Conservation (phyloP, 1,139 yeast species). For the Schwanniomyces etchellsii region DNA sequence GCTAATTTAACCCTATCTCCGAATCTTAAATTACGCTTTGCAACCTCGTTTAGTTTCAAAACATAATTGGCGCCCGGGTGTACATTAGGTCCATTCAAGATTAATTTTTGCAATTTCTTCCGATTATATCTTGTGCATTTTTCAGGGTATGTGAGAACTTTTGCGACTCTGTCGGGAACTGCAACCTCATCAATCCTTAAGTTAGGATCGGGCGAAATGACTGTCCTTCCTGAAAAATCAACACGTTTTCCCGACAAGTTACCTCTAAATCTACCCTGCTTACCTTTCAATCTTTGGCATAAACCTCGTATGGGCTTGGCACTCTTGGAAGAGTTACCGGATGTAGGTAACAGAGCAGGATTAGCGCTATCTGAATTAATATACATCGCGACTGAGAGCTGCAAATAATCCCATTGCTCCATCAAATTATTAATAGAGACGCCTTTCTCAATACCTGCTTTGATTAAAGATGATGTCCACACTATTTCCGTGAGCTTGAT, state of each 20-base stretch:
- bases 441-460: constrained; percentile 94
- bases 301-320: constrained; percentile 91
- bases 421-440: constrained; percentile 85
- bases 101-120: constrained; percentile 65
- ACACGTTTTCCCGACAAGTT: constrained; percentile 97
- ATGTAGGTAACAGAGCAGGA: constrained; percentile 65
- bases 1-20: constrained; percentile 84
- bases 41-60: constrained; percentile 73
- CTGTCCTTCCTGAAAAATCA: constrained; percentile 97
- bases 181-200: constrained; percentile 94
- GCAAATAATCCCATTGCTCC: constrained; percentile 99
- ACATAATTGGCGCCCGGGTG: constrained; percentile 98
- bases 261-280: constrained; percentile 98
- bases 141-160: constrained; percentile 93
- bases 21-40: constrained; percentile 82
- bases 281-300: constrained; percentile 96
- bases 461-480: constrained; percentile 88
- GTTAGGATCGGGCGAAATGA: constrained; percentile 98
- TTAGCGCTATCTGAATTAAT: constrained; percentile 95
- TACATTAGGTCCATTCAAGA: constrained; percentile 77
- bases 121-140: constrained; percentile 85
- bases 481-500: constrained; percentile 95
- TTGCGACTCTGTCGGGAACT: constrained; percentile 95
- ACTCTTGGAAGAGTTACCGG: constrained; percentile 48
- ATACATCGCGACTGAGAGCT: constrained; percentile 93